phyloP scores from a whole-genome alignment of 1,284 basidiomycete genomes.

The Ganoderma meredithae region DNA sequence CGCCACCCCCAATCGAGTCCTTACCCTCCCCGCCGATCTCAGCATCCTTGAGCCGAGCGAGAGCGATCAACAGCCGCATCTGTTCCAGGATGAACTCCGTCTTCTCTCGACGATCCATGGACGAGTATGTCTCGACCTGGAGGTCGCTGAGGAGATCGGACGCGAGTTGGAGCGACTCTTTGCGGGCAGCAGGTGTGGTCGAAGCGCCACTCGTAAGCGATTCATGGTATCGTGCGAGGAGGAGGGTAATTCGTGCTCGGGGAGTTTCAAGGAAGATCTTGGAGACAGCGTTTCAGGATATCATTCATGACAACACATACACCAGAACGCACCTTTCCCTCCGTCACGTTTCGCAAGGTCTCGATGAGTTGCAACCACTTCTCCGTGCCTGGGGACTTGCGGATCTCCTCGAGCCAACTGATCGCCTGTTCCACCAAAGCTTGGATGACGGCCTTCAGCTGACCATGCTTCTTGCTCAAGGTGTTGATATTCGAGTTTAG shows the following conservation, averaged over 20 bases:
- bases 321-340: conserved; percentile 82
- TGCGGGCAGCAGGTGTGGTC: conserved; percentile 52
- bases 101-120: conserved; percentile 98
- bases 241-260: conserved; percentile 90
- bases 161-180: conserved; percentile 79
- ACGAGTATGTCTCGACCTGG: conserved; percentile 98
- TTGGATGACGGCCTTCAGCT: conserved; percentile 91
- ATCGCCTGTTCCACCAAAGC: conserved; percentile 90
- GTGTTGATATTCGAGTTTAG: conserved; percentile 79
- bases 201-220: conserved; percentile 55
- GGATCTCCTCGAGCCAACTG: conserved; percentile 80
- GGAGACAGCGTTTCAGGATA: neutral
- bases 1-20: conserved; percentile 69
- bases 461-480: conserved; percentile 97
- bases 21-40: conserved; percentile 59
- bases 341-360: conserved; percentile 90
- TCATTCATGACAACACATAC: neutral
- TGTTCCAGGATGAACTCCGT: conserved; percentile 99
- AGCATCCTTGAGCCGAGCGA: conserved; percentile 76
- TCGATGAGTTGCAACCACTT: conserved; percentile 90
- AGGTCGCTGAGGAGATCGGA: conserved; percentile 94
- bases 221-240: conserved; percentile 88
- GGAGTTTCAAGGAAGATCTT: conserved; percentile 98
- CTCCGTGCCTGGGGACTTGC: conserved; percentile 69
- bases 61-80: conserved; percentile 86